Percentiles rank a stretch among this genome's conserved stretches.
These are phyloP conservation scores for Platanus orientalis DNA, from an alignment of 164 flowering plant species.

Conservation along the genomic window DNA sequence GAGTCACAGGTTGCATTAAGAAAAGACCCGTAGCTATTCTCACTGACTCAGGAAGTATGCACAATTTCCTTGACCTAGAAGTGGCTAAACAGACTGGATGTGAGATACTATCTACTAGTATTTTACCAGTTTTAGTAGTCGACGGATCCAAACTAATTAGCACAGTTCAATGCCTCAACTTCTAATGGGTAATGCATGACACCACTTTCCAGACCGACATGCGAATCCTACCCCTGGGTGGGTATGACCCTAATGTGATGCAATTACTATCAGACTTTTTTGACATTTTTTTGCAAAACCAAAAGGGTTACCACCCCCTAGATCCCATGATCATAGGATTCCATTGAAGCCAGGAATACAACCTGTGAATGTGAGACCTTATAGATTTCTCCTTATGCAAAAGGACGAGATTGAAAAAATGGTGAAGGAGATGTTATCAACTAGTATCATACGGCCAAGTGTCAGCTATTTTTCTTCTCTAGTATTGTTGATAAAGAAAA, in stretches of 20 bases:
- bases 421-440: neutral
- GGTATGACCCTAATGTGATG: no score
- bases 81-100: neutral
- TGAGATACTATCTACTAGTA: neutral
- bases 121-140: neutral
- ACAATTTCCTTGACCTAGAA: neutral
- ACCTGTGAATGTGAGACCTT: no score
- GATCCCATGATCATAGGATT: conserved; percentile 10
- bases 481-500: conserved; percentile 5
- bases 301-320: conserved; percentile 4
- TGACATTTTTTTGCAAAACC: conserved; percentile 1
- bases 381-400: neutral
- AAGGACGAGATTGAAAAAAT: conserved; percentile 10
- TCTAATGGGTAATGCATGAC: neutral
- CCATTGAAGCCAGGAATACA: neutral
- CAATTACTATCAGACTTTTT: no score
- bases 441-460: conserved; percentile 3
- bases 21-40: neutral
- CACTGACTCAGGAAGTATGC: no score
- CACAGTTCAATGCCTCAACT: neutral
- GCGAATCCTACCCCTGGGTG: neutral
- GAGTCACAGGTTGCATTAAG: neutral
- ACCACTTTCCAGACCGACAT: neutral
- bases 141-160: neutral
- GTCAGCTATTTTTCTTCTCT: neutral